These are phyloP conservation scores for Epichloe uncinata DNA, from an alignment of 2,329 filamentous ascomycete species.

Conservation along the genomic window DNA sequence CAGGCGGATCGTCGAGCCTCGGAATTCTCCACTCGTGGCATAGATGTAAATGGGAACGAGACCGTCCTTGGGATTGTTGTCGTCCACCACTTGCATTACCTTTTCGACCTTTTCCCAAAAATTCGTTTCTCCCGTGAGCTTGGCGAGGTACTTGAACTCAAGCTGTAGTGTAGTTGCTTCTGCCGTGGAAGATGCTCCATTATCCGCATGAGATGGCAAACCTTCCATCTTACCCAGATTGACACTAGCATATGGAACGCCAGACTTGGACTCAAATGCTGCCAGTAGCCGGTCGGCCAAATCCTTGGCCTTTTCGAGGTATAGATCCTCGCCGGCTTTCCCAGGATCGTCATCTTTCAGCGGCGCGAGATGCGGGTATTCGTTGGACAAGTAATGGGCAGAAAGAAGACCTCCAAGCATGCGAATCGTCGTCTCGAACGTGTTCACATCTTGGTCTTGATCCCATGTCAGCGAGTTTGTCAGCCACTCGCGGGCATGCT, in stretches of 20 bases:
- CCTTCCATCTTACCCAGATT: slow-evolving; percentile 69
- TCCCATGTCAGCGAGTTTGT: slow-evolving; percentile 69
- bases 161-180: slow-evolving; percentile 88
- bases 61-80: slow-evolving; percentile 65
- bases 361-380: slow-evolving; percentile 67
- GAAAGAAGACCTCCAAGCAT: slow-evolving; percentile 91
- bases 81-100: slow-evolving; percentile 82
- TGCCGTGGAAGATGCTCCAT: slow-evolving; percentile 82
- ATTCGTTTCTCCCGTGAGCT: slow-evolving; percentile 79
- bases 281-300: slow-evolving; percentile 76
- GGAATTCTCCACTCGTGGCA: slow-evolving; percentile 64
- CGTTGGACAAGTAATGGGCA: slow-evolving; percentile 85
- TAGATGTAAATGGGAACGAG: slow-evolving; percentile 87
- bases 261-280: slow-evolving; percentile 77
- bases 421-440: slow-evolving; percentile 94
- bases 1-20: slow-evolving; percentile 73
- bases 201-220: slow-evolving; percentile 69
- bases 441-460: slow-evolving; percentile 90
- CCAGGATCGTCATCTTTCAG: slow-evolving; percentile 58
- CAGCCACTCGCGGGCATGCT: slow-evolving; percentile 82
- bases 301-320: slow-evolving; percentile 90
- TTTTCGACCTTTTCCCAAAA: slow-evolving; percentile 91
- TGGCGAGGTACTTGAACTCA: slow-evolving; percentile 93
- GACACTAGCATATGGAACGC: slow-evolving; percentile 81
- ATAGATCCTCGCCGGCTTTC: slow-evolving; percentile 71